Percentiles rank a stretch among this genome's conserved stretches.
Evolutionary conservation across 108 stramenopile genomes (phyloP).

Genomic region (Craspedostauros australis): DNA sequence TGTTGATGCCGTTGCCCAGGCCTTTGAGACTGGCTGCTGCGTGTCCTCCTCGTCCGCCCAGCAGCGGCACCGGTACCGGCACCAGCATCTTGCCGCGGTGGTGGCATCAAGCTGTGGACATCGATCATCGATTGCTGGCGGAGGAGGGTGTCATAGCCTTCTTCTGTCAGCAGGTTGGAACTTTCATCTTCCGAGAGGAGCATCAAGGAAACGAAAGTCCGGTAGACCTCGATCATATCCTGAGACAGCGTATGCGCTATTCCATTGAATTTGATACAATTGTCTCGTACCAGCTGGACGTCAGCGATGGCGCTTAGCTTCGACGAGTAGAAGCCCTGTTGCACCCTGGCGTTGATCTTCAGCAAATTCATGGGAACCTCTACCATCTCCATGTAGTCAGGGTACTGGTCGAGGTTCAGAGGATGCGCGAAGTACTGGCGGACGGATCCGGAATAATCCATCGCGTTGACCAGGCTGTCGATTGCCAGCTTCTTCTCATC

Average conservation of each 20-base stretch:
- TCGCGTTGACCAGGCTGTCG: slow-evolving; percentile 34
- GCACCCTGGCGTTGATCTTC: slow-evolving; percentile 41
- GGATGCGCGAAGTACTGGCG: slow-evolving; percentile 37
- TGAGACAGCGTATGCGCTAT: slow-evolving; percentile 41
- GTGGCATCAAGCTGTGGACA: no score
- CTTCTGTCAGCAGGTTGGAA: slow-evolving; percentile 13
- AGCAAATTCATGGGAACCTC: slow-evolving; percentile 73
- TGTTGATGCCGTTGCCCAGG: no score
- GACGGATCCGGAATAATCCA: slow-evolving; percentile 29
- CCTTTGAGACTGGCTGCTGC: neutral
- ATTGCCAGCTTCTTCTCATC: slow-evolving; percentile 35
- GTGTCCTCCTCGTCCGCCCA: no score
- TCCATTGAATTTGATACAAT: slow-evolving; percentile 83
- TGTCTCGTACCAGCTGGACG: slow-evolving; percentile 65
- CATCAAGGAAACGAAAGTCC: no score
- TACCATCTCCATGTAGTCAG: slow-evolving; percentile 64
- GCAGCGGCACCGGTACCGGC: no score
- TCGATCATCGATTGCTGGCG: no score
- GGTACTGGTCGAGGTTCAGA: slow-evolving; percentile 49
- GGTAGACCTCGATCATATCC: no score
- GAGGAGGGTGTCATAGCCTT: slow-evolving; percentile 7
- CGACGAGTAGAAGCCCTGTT: slow-evolving; percentile 57
- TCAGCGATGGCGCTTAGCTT: slow-evolving; percentile 65
- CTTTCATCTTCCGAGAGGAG: slow-evolving; percentile 21
- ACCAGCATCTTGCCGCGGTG: slow-evolving; percentile 3